Conservation (phyloP, 768 basidiomycete species). For the Hypsizygus marmoreus region DNA sequence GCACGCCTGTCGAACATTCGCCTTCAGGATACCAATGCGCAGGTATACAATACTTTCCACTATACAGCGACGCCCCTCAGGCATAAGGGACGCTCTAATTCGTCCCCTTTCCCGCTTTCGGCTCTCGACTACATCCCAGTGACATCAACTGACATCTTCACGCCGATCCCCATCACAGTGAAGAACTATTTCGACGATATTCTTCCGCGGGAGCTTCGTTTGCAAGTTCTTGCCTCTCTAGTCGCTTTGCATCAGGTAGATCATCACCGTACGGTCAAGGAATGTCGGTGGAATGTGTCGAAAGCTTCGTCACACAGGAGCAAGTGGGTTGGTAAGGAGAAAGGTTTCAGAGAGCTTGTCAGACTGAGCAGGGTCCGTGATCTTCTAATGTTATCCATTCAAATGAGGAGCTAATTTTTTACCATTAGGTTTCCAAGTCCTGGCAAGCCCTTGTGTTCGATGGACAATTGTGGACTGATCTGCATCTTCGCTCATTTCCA, state of each 20-base stretch:
- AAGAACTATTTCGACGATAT: constrained; percentile 67
- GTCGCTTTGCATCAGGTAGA: constrained; percentile 63
- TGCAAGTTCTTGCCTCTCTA: constrained; percentile 58
- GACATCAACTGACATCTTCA: constrained; percentile 49
- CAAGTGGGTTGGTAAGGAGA: constrained; percentile 76
- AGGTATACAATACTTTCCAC: constrained; percentile 3
- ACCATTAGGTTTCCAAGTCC: constrained; percentile 65
- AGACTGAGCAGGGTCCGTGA: constrained; percentile 73
- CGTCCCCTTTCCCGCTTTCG: constrained; percentile 63
- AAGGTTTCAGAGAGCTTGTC: constrained; percentile 76
- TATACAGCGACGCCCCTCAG: constrained; percentile 28
- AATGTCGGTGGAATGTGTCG: constrained; percentile 58
- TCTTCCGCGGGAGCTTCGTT: constrained; percentile 70
- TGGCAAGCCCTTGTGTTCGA: constrained; percentile 82
- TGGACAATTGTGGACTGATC: constrained; percentile 79
- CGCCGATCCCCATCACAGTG: constrained; percentile 49
- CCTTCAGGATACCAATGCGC: constrained; percentile 3
- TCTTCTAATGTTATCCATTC: neutral
- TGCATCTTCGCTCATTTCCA: constrained; percentile 68
- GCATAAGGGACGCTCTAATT: constrained; percentile 61
- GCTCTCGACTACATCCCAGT: constrained; percentile 60
- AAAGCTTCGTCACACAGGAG: constrained; percentile 62
- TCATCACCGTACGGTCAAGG: constrained; percentile 42
- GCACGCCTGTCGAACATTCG: constrained; percentile 12
- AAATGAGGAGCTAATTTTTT: neutral